phyloP scores from a whole-genome alignment of 768 basidiomycete genomes.

The Termitomyces sp. region DNA sequence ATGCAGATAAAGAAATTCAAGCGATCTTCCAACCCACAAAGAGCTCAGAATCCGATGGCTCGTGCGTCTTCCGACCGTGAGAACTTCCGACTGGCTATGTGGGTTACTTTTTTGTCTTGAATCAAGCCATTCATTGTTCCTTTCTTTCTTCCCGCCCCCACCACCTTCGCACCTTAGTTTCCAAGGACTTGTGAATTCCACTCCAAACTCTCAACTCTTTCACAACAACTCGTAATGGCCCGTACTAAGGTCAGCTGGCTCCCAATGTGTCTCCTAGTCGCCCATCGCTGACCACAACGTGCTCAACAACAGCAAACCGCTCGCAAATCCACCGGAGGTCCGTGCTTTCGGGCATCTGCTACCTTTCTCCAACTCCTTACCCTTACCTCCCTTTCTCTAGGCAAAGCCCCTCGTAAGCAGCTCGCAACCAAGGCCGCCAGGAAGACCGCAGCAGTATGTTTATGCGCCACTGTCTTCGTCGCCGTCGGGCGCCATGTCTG shows the following conservation, averaged over 20 bases:
- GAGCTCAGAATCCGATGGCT: conserved; percentile 44
- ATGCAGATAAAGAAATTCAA: conserved; percentile 23
- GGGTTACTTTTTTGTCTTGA: conserved; percentile 32
- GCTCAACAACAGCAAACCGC: conserved; percentile 81
- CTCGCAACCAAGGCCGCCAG: conserved; percentile 94
- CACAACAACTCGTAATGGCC: conserved; percentile 51
- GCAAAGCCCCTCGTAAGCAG: conserved; percentile 90
- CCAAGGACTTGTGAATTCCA: conserved; percentile 19
- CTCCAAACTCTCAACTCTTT: conserved; percentile 19
- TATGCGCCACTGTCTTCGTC: conserved; percentile 19
- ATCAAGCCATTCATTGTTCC: conserved; percentile 25
- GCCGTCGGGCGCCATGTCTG: conserved; percentile 19
- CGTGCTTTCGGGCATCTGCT: conserved; percentile 24
- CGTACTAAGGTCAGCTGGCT: conserved; percentile 70
- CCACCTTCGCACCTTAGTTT: conserved; percentile 23
- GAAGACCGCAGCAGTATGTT: conserved; percentile 73
- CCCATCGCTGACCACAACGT: conserved; percentile 24
- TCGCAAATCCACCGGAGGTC: conserved; percentile 98
- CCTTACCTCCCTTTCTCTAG: conserved; percentile 32
- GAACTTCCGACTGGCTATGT: conserved; percentile 34
- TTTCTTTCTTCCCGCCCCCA: conserved; percentile 34
- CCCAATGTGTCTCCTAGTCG: conserved; percentile 5
- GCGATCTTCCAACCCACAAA: conserved; percentile 47
- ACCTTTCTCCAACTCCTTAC: conserved; percentile 12
- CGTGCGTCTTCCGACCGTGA: conserved; percentile 46